These are phyloP conservation scores for Cladosporium sp. DNA, from an alignment of 2,329 filamentous ascomycete species.

Conservation along the genomic window DNA sequence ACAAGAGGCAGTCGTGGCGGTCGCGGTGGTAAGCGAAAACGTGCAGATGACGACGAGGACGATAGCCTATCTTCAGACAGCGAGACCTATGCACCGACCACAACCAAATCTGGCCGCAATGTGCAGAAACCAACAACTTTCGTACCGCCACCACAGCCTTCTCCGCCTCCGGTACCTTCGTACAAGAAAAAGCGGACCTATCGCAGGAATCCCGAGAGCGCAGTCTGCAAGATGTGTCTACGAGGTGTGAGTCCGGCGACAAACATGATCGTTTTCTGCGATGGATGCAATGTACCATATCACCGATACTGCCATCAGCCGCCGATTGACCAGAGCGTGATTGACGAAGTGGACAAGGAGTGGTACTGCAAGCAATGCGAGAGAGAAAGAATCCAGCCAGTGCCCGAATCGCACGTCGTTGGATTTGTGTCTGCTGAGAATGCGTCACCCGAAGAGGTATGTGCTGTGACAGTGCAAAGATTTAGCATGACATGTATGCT, in stretches of 20 bases:
- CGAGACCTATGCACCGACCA: slow-evolving; percentile 49
- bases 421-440: slow-evolving; percentile 37
- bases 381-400: slow-evolving; percentile 42
- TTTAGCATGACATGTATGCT: neutral
- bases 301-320: slow-evolving; percentile 80
- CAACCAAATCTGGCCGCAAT: slow-evolving; percentile 71
- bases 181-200: slow-evolving; percentile 58
- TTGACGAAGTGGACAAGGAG: slow-evolving; percentile 61
- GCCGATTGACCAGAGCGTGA: slow-evolving; percentile 64
- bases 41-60: slow-evolving; percentile 36
- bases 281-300: slow-evolving; percentile 74
- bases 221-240: slow-evolving; percentile 68
- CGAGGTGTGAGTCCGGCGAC: slow-evolving; percentile 66
- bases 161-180: slow-evolving; percentile 36
- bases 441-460: slow-evolving; percentile 41
- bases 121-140: slow-evolving; percentile 63
- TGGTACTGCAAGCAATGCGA: slow-evolving; percentile 69
- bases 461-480: slow-evolving; percentile 7
- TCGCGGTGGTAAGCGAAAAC: slow-evolving; percentile 33
- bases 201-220: slow-evolving; percentile 50
- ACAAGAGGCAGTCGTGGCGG: slow-evolving; percentile 24
- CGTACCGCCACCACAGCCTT: slow-evolving; percentile 52
- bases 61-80: slow-evolving; percentile 30
- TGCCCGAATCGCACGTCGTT: slow-evolving; percentile 37
- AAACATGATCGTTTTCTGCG: slow-evolving; percentile 83